Percentiles rank a stretch among this genome's conserved stretches.
phyloP scores from a whole-genome alignment of 1,284 basidiomycete genomes.

The Ceratobasidium sp. region DNA sequence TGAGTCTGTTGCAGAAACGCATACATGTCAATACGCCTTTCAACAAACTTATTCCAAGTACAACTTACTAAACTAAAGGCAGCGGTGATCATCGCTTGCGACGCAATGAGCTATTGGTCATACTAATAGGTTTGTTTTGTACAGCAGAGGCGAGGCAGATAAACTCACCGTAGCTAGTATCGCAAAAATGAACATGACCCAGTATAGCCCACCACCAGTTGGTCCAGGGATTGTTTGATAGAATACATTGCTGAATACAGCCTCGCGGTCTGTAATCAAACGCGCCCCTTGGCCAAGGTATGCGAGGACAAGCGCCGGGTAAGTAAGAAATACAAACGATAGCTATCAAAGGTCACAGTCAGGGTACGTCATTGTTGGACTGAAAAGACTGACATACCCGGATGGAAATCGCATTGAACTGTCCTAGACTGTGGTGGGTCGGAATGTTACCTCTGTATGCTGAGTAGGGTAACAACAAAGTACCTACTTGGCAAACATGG shows the following conservation, averaged over 20 bases:
- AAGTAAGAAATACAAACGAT: constrained; percentile 65
- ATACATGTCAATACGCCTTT: neutral
- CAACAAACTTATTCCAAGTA: constrained; percentile 42
- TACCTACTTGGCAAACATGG: constrained; percentile 70
- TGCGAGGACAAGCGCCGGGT: constrained; percentile 69
- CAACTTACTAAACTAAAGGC: constrained; percentile 63
- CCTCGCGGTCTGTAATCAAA: constrained; percentile 63
- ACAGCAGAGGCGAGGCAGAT: neutral
- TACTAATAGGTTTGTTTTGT: constrained; percentile 24
- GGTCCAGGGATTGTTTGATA: constrained; percentile 71
- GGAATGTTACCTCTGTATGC: neutral
- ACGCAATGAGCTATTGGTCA: constrained; percentile 61
- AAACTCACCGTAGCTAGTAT: constrained; percentile 67
- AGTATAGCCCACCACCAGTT: constrained; percentile 64
- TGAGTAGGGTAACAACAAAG: neutral
- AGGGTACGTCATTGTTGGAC: neutral
- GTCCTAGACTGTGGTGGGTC: constrained; percentile 63
- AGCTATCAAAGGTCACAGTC: constrained; percentile 53
- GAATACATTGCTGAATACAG: constrained; percentile 66
- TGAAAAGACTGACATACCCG: constrained; percentile 53
- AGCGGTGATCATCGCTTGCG: constrained; percentile 75
- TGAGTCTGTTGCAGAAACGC: constrained; percentile 55
- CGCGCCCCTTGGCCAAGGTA: constrained; percentile 76
- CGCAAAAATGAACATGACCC: constrained; percentile 70
- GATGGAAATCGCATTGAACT: constrained; percentile 69